Conservation (phyloP, 2,329 filamentous ascomycete genomes). For the Emydomyces testavorans region DNA sequence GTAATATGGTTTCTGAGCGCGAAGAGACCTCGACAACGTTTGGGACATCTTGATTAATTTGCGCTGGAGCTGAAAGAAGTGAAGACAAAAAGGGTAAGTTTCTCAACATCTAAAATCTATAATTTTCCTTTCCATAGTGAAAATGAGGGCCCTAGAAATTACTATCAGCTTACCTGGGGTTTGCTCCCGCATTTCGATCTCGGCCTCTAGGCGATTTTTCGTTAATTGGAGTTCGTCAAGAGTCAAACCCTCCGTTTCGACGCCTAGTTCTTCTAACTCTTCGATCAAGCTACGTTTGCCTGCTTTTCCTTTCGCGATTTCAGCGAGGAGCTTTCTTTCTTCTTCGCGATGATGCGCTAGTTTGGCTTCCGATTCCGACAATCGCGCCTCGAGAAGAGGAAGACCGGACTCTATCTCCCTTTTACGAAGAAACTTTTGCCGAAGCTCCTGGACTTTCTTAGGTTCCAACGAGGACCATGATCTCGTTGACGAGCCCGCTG, state of each 20-base stretch:
- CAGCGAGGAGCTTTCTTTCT: slow-evolving; percentile 33
- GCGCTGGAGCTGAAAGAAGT: neutral
- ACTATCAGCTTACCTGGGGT: neutral
- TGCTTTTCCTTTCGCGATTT: slow-evolving; percentile 38
- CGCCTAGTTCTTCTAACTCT: slow-evolving; percentile 40
- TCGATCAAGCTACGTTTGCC: slow-evolving; percentile 35
- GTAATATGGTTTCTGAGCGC: neutral
- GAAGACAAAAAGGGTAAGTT: neutral
- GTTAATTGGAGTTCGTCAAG: slow-evolving; percentile 31
- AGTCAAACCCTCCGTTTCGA: slow-evolving; percentile 38
- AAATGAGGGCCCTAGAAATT: too few relatives aligned
- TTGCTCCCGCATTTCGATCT: neutral
- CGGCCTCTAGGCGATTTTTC: slow-evolving; percentile 15
- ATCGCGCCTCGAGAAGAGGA: slow-evolving; percentile 37
- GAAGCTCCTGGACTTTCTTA: slow-evolving; percentile 24
- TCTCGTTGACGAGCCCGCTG: slow-evolving; percentile 16
- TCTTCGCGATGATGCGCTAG: slow-evolving; percentile 27
- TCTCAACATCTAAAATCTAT: neutral
- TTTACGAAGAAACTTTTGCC: slow-evolving; percentile 33
- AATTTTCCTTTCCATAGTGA: neutral
- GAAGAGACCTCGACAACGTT: neutral
- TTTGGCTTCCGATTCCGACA: slow-evolving; percentile 28
- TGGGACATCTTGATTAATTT: neutral
- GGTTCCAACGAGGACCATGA: slow-evolving; percentile 19
- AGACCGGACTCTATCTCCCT: slow-evolving; percentile 41